A percentile compares a stretch with the other conserved stretches of the same genome.
These are phyloP conservation scores for Hypoxylon rubiginosum DNA, from an alignment of 2,329 filamentous ascomycete species.

Conservation along the genomic window DNA sequence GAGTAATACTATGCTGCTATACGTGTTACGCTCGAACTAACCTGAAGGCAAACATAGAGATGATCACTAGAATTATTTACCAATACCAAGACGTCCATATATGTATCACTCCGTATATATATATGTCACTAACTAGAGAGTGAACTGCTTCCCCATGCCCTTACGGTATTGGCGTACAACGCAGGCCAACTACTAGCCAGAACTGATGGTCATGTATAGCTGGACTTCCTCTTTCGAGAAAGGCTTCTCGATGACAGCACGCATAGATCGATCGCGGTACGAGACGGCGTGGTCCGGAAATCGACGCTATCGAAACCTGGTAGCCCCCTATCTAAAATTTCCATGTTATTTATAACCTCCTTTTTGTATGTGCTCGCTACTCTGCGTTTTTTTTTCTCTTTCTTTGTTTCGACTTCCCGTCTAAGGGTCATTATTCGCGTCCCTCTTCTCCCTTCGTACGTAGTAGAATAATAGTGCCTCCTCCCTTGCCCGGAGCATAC, in stretches of 20 bases:
- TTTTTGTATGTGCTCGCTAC: neutral
- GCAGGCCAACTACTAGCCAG: no score
- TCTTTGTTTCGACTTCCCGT: constrained; percentile 5
- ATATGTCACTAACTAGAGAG: no score
- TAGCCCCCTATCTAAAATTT: neutral
- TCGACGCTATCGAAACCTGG: constrained; percentile 31
- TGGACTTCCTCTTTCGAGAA: no score
- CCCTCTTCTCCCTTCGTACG: neutral
- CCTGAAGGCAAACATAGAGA: neutral
- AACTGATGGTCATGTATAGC: no score
- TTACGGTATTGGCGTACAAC: no score
- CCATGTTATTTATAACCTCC: constrained; percentile 1
- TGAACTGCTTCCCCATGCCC: no score
- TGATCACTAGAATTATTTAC: neutral
- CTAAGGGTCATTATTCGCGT: constrained; percentile 2
- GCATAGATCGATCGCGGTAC: constrained; percentile 26
- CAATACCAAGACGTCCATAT: neutral
- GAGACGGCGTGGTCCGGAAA: constrained; percentile 20
- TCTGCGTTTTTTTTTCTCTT: no score
- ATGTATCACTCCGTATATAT: no score
- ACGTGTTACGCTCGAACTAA: neutral
- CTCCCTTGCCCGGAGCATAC: neutral
- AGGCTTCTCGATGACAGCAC: constrained; percentile 13
- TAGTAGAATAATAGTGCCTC: no score
- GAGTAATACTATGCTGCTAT: neutral